These are phyloP conservation scores for Suhomyces chickasaworum DNA, from an alignment of 1,139 yeast genomes.

Conservation along the genomic window DNA sequence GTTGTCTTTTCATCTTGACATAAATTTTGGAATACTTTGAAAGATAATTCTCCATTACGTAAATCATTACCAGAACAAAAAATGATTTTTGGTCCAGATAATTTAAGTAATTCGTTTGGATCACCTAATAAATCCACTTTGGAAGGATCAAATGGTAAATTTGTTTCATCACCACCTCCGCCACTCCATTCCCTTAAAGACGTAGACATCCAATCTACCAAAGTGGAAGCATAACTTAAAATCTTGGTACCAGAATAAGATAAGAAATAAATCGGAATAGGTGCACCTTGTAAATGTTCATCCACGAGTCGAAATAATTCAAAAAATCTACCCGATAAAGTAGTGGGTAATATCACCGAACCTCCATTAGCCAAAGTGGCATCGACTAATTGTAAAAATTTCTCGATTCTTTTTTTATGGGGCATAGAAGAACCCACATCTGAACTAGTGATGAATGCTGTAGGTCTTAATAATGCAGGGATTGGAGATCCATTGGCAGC, in stretches of 20 bases:
- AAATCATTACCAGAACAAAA: slow-evolving; percentile 77
- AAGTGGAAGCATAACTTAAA: slow-evolving; percentile 78
- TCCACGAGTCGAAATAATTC: slow-evolving; percentile 78
- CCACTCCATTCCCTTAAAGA: slow-evolving; percentile 77
- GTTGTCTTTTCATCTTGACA: slow-evolving; percentile 70
- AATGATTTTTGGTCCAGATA: slow-evolving; percentile 77
- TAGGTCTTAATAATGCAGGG: slow-evolving; percentile 73
- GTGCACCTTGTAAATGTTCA: slow-evolving; percentile 54
- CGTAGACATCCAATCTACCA: slow-evolving; percentile 95
- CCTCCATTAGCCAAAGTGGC: slow-evolving; percentile 72
- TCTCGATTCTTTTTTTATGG: slow-evolving; percentile 64
- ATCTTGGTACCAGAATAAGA: slow-evolving; percentile 82
- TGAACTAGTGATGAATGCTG: slow-evolving; percentile 79
- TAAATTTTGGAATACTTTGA: slow-evolving; percentile 56
- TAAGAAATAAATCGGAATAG: slow-evolving; percentile 71
- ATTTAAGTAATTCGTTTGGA: slow-evolving; percentile 56
- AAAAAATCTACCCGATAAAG: slow-evolving; percentile 79
- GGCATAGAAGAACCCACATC: slow-evolving; percentile 69
- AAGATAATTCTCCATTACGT: slow-evolving; percentile 63
- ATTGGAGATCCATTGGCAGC: slow-evolving; percentile 51
- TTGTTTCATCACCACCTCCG: slow-evolving; percentile 32
- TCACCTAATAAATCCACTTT: slow-evolving; percentile 58
- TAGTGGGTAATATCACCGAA: slow-evolving; percentile 78
- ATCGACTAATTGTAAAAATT: slow-evolving; percentile 63
- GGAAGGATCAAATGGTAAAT: slow-evolving; percentile 74